A percentile compares a stretch with the other conserved stretches of the same genome.
Evolutionary conservation across 129 eudicot species (phyloP).

Genomic region (Sambucus nigra): DNA sequence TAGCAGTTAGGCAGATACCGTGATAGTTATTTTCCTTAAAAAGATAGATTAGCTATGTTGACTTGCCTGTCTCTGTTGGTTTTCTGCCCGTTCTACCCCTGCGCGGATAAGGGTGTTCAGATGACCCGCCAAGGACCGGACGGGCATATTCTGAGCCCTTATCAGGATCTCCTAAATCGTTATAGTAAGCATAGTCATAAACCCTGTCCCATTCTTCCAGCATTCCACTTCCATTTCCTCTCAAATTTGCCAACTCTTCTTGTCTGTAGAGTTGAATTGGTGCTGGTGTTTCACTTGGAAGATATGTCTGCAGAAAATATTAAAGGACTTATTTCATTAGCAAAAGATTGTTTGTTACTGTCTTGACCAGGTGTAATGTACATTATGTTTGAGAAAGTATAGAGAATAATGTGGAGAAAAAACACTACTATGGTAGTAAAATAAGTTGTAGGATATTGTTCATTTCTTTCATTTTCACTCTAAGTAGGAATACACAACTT

Average conservation of each 20-base stretch:
- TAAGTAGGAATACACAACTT: too few relatives aligned
- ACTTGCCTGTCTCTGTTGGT: slow-evolving; percentile 31
- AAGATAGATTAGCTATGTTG: too few relatives aligned
- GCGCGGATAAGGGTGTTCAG: slow-evolving; percentile 43
- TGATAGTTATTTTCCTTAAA: too few relatives aligned
- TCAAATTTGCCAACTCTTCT: slow-evolving; percentile 31
- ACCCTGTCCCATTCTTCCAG: slow-evolving; percentile 48
- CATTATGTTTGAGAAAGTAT: too few relatives aligned
- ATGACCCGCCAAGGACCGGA: slow-evolving; percentile 39
- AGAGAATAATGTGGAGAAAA: too few relatives aligned
- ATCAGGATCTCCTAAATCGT: slow-evolving; percentile 47
- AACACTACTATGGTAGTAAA: too few relatives aligned
- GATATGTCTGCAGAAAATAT: slow-evolving; percentile 25
- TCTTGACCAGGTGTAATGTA: too few relatives aligned
- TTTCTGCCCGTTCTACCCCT: slow-evolving; percentile 33
- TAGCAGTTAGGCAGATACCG: too few relatives aligned
- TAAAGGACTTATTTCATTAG: neutral
- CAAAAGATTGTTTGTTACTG: too few relatives aligned
- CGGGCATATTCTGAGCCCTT: slow-evolving; percentile 25
- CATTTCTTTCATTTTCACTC: too few relatives aligned
- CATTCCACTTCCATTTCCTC: slow-evolving; percentile 42
- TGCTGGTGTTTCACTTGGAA: slow-evolving; percentile 40
- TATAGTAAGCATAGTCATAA: slow-evolving; percentile 44
- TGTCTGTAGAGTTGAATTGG: slow-evolving; percentile 22
- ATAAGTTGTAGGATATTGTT: too few relatives aligned